phyloP scores from a whole-genome alignment of 805 yeast species.

The Saccharomycopsis fibuligera region DNA sequence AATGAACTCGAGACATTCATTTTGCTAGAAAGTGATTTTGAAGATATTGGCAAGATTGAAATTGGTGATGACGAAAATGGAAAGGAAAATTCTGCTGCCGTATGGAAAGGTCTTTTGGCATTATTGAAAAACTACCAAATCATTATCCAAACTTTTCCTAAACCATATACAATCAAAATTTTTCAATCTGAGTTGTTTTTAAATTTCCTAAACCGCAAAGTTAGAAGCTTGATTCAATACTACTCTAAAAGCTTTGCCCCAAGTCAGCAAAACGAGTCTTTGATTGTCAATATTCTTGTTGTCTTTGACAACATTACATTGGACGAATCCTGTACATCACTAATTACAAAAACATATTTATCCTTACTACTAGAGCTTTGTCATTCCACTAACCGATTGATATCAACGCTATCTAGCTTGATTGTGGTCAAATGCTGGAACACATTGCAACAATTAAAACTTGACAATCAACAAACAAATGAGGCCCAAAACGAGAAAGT shows the following conservation, averaged over 20 bases:
- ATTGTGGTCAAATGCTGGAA: constrained; percentile 20
- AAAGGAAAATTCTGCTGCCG: not conserved
- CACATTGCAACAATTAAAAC: constrained; percentile 10
- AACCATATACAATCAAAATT: constrained; percentile 2
- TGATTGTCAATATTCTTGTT: constrained; percentile 7
- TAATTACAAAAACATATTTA: constrained; percentile 13
- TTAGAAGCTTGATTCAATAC: not conserved
- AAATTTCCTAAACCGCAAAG: constrained; percentile 11
- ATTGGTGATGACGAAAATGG: not conserved
- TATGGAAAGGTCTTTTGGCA: not conserved
- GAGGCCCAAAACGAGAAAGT: not conserved
- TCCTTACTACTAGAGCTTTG: constrained; percentile 7
- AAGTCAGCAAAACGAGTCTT: not conserved
- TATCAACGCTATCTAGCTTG: constrained; percentile 9
- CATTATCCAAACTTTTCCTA: constrained; percentile 12
- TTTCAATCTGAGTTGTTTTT: constrained; percentile 13
- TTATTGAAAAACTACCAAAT: constrained; percentile 13
- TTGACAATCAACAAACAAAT: not conserved
- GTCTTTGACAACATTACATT: constrained; percentile 13
- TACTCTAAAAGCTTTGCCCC: not conserved
- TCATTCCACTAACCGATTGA: not conserved
- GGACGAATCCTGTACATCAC: constrained; percentile 11
- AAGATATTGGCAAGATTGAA: not conserved
- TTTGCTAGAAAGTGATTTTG: not conserved
- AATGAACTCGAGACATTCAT: constrained; percentile 9